These are phyloP conservation scores for Alternaria brassicicola DNA, from an alignment of 2,329 filamentous ascomycete species.

Conservation along the genomic window DNA sequence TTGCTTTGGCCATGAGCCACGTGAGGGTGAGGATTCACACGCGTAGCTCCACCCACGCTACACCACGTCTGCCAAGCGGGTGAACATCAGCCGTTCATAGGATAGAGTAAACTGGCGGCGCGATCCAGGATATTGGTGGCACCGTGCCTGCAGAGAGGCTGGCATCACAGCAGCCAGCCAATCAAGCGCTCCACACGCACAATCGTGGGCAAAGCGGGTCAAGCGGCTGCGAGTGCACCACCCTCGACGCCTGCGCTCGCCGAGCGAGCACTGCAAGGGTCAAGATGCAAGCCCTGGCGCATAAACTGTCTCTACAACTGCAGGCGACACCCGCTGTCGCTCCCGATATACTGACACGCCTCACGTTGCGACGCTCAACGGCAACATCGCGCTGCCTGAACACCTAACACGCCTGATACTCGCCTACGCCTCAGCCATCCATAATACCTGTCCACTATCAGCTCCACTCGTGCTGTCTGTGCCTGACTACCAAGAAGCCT, in stretches of 20 bases:
- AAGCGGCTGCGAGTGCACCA: conserved; percentile 32
- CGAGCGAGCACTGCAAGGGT: conserved; percentile 4
- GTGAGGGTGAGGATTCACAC: conserved; percentile 22
- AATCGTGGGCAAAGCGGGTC: conserved; percentile 17
- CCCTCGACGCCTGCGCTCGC: conserved; percentile 12
- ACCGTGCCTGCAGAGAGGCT: conserved; percentile 27
- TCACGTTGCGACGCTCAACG: conserved; percentile 39
- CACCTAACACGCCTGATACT: conserved; percentile 44
- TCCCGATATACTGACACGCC: conserved; percentile 41
- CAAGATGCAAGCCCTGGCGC: conserved; percentile 28
- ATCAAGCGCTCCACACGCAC: conserved; percentile 15
- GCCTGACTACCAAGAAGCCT: conserved; percentile 29
- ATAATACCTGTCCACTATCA: conserved; percentile 14
- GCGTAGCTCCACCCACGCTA: conserved; percentile 13
- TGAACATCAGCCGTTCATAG: conserved; percentile 21
- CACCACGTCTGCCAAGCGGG: conserved; percentile 23
- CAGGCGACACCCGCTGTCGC: conserved; percentile 35
- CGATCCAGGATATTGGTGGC: conserved; percentile 27
- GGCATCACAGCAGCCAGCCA: conserved; percentile 27
- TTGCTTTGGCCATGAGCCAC: conserved; percentile 21
- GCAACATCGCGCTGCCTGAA: conserved; percentile 35
- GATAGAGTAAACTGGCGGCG: conserved; percentile 17
- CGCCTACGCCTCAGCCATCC: conserved; percentile 40
- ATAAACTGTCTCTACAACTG: conserved; percentile 46
- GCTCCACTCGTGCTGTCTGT: conserved; percentile 14